Evolutionary conservation across 2,329 filamentous ascomycete species (phyloP).

Genomic region (Fusarium anthophilum): DNA sequence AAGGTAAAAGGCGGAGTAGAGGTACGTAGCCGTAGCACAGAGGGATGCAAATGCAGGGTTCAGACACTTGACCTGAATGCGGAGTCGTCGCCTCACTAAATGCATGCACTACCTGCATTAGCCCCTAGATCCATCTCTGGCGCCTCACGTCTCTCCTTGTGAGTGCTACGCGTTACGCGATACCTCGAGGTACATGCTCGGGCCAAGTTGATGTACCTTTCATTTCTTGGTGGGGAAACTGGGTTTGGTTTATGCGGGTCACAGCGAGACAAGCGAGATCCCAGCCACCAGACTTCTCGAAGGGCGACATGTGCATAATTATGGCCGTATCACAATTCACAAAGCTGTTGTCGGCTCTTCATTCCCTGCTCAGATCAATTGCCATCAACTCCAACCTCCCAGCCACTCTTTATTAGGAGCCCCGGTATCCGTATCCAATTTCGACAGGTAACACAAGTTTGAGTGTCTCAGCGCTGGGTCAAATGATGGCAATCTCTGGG

Average conservation of each 20-base stretch:
- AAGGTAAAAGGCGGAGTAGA: conserved; percentile 2
- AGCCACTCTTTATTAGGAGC: not conserved
- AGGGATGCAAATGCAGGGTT: conserved; percentile 6
- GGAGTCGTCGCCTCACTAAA: conserved; percentile 12
- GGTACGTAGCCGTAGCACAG: conserved; percentile 3
- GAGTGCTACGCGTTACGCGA: conserved; percentile 9
- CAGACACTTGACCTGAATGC: conserved; percentile 2
- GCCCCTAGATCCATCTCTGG: not conserved
- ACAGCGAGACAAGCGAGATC: not conserved
- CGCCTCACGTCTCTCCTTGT: not conserved
- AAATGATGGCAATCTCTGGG: conserved; percentile 14
- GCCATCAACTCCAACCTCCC: not conserved
- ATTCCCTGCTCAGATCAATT: not conserved
- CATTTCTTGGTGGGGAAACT: conserved; percentile 3
- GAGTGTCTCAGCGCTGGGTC: conserved; percentile 8
- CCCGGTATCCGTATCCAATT: not conserved
- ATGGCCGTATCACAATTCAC: not conserved
- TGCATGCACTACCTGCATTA: conserved; percentile 7
- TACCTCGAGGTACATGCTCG: conserved; percentile 3
- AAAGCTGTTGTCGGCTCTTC: not conserved
- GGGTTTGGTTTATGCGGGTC: not conserved
- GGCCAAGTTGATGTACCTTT: conserved; percentile 4
- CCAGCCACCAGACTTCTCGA: conserved; percentile 14
- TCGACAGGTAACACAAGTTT: not conserved
- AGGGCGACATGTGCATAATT: not conserved